These are phyloP conservation scores for Noccaea bulbosa DNA, from an alignment of 345 rosid species.

Conservation along the genomic window DNA sequence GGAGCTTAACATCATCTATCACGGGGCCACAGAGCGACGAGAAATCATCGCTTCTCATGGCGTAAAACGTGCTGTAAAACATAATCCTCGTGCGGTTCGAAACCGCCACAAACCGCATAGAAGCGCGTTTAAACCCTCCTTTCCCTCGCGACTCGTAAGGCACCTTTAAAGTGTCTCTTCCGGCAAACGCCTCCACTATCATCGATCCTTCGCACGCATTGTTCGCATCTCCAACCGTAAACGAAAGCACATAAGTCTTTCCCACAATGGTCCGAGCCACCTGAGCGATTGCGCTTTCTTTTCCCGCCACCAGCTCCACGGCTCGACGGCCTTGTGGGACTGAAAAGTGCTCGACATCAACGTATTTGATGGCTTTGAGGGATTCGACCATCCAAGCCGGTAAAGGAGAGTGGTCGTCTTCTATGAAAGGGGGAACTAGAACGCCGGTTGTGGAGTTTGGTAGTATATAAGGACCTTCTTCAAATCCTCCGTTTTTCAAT, in stretches of 20 bases:
- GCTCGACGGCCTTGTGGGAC: conserved; percentile 75
- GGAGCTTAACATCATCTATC: conserved; percentile 69
- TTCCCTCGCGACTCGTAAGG: conserved; percentile 70
- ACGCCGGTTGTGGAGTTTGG: conserved; percentile 79
- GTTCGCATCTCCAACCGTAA: conserved; percentile 75
- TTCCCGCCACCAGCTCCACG: conserved; percentile 79
- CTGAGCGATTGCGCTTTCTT: conserved; percentile 85
- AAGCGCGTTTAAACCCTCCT: conserved; percentile 76
- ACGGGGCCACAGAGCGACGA: conserved; percentile 87
- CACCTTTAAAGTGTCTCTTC: conserved; percentile 57
- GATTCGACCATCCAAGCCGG: conserved; percentile 88
- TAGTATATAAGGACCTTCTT: conserved; percentile 81
- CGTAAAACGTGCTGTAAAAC: conserved; percentile 79
- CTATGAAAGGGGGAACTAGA: conserved; percentile 74
- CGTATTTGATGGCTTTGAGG: conserved; percentile 86
- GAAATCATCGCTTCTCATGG: conserved; percentile 72
- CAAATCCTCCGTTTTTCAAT: conserved; percentile 75
- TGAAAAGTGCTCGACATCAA: conserved; percentile 64
- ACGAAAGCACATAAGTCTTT: conserved; percentile 63
- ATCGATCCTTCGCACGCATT: conserved; percentile 74
- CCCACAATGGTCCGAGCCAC: conserved; percentile 59
- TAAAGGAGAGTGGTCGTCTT: conserved; percentile 78
- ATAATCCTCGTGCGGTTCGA: conserved; percentile 59
- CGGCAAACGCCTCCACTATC: conserved; percentile 81
- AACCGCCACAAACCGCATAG: conserved; percentile 55